Evolutionary conservation across 495 filamentous ascomycete species (phyloP).

Genomic region (Halenospora varia): DNA sequence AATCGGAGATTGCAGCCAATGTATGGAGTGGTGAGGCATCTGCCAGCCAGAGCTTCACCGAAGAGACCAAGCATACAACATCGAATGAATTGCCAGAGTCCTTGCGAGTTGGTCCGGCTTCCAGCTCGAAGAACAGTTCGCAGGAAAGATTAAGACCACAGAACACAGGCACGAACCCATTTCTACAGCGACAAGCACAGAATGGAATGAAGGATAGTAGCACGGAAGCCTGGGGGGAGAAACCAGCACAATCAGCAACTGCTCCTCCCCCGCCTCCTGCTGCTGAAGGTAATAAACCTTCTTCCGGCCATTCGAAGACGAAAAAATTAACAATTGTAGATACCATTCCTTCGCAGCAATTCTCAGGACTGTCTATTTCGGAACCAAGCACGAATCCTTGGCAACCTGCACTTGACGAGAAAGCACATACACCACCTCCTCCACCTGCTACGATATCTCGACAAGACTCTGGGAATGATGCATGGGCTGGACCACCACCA

Average conservation of each 20-base stretch:
- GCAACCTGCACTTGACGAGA: constrained; percentile 38
- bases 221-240: constrained; percentile 22
- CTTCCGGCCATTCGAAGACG: too few relatives aligned
- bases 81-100: constrained; percentile 24
- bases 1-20: too few relatives aligned
- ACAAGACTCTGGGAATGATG: constrained; percentile 14
- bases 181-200: constrained; percentile 39
- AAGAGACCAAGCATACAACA: constrained; percentile 1
- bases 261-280: constrained; percentile 23
- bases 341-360: constrained; percentile 27
- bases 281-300: constrained; percentile 8
- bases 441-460: constrained; percentile 5
- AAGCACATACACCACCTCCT: constrained; percentile 9
- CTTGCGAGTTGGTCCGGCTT: constrained; percentile 26
- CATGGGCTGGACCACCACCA: constrained; percentile 7
- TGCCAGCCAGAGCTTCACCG: constrained; percentile 11
- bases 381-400: constrained; percentile 48
- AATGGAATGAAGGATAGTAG: constrained; percentile 20
- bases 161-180: constrained; percentile 43
- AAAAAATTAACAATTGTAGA: too few relatives aligned
- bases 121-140: constrained; percentile 13
- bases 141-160: constrained; percentile 20
- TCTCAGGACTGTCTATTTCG: constrained; percentile 34
- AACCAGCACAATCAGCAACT: constrained; percentile 9
- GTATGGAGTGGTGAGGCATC: constrained; percentile 28